phyloP scores from a whole-genome alignment of 192 early-diverging fungal species.

The Geosiphon pyriformis region DNA sequence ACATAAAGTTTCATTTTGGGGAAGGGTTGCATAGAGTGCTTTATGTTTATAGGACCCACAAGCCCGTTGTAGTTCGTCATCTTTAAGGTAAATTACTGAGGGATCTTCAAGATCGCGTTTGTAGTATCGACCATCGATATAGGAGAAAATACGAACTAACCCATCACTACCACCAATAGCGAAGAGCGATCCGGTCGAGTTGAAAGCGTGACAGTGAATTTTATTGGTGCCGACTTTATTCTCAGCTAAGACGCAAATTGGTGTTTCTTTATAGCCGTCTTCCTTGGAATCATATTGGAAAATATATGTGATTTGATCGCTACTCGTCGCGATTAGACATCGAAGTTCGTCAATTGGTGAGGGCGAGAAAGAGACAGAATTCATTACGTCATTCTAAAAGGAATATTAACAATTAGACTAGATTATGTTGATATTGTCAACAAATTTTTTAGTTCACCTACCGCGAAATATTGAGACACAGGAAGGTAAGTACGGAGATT shows the following conservation, averaged over 20 bases:
- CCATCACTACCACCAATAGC: constrained; percentile 74
- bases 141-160: constrained; percentile 69
- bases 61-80: too few species aligned
- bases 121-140: constrained; percentile 42
- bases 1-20: too few species aligned
- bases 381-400: constrained; percentile 46
- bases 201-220: constrained; percentile 60
- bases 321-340: constrained; percentile 62
- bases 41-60: too few species aligned
- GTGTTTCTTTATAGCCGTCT: constrained; percentile 40
- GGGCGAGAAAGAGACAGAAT: constrained; percentile 70
- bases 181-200: constrained; percentile 72
- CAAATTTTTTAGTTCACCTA: constrained; percentile 30
- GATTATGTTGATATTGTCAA: constrained; percentile 4
- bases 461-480: constrained; percentile 53
- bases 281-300: constrained; percentile 70
- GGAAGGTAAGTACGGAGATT: constrained; percentile 64
- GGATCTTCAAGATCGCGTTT: not conserved
- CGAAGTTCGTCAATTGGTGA: constrained; percentile 61
- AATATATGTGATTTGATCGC: constrained; percentile 67
- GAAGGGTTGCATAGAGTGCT: too few species aligned
- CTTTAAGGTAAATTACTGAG: too few species aligned
- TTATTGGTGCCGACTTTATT: constrained; percentile 14
- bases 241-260: not conserved
- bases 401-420: not conserved